Evolutionary conservation across 1,139 yeast species (phyloP), one percentile per base, ranked within the genome.

Genomic region (Scheffersomyces illinoinensis): DNA sequence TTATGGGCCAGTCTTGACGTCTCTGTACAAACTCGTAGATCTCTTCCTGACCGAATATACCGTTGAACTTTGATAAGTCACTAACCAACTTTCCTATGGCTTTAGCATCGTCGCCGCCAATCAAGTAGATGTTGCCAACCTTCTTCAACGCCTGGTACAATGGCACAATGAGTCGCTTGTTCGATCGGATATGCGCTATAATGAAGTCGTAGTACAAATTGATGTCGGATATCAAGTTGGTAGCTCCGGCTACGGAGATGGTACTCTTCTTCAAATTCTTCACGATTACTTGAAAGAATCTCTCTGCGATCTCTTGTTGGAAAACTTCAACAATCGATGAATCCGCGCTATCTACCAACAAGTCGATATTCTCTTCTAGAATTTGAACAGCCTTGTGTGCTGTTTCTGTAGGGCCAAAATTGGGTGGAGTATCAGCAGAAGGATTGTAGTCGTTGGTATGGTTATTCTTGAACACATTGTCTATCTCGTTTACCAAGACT

Each of bases 21-120:
- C 97, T 79, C 67, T 91, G 95, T 4, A 93, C 97, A 76, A 93
- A 91, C 68, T 93, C 97, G 68, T 91, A 90, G 33, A 95, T 89
- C 66, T 95, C 99, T 66, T 95, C 99, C 56, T 96, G 97, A 50
- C 89, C 86, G 70, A 95, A 89, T 6, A 93, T 87, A 1, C 98
- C 98, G 64, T 93, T 90, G 72, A 93, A 95, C 67, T 95, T 85
- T 56, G 91, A 87, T 66, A 92, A 81, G 71, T 93, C 97, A 63
- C 96, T 86, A 53, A 93, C 88, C 64, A 95, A 82, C 61, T 86
- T 86, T 0, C 97, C 99, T 26, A 95, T 81, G 33, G 95, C 93
- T 69, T 89, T 91, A 0, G 97, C 90, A 59, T 88, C 90, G 59
- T 84, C 85, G 19, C 87, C 87, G 54, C 92, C 90, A 43, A 95